Conservation (phyloP, 164 flowering plant genomes). For the Protea cynaroides region DNA sequence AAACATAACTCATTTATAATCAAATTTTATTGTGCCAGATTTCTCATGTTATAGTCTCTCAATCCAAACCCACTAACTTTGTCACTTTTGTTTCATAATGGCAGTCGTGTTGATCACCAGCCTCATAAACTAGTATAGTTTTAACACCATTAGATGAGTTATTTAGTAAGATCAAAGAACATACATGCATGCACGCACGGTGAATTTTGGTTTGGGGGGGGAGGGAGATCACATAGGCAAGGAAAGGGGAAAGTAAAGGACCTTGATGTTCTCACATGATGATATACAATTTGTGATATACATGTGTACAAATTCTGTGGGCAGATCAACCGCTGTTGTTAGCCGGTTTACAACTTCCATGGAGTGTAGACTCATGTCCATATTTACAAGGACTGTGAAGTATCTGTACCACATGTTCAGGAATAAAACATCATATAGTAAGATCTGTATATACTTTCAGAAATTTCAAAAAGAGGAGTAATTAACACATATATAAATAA, state of each 20-base stretch:
- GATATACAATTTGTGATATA: slow-evolving; percentile 92
- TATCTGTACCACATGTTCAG: slow-evolving; percentile 41
- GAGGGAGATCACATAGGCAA: not conserved
- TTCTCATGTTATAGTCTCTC: too few species aligned
- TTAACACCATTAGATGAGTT: too few species aligned
- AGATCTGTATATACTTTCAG: slow-evolving; percentile 1
- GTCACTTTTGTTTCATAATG: too few species aligned
- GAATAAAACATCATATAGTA: not conserved
- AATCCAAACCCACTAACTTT: too few species aligned
- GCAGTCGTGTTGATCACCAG: too few species aligned
- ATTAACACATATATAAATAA: not conserved
- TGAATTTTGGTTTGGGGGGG: too few species aligned
- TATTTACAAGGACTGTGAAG: slow-evolving; percentile 76
- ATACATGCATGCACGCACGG: too few species aligned
- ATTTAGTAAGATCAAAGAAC: too few species aligned
- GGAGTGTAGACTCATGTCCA: slow-evolving; percentile 99
- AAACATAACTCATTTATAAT: too few species aligned
- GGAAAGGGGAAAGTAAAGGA: slow-evolving; percentile 16
- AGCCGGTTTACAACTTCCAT: slow-evolving; percentile 99
- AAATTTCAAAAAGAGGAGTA: not conserved
- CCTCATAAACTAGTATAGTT: too few species aligned
- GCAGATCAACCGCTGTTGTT: slow-evolving; percentile 84
- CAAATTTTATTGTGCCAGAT: too few species aligned
- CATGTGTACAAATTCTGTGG: slow-evolving; percentile 80
- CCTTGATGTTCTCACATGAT: slow-evolving; percentile 92